These are phyloP conservation scores for Saccharomyces hybrid DNA, from an alignment of 1,139 yeast genomes.

Conservation along the genomic window DNA sequence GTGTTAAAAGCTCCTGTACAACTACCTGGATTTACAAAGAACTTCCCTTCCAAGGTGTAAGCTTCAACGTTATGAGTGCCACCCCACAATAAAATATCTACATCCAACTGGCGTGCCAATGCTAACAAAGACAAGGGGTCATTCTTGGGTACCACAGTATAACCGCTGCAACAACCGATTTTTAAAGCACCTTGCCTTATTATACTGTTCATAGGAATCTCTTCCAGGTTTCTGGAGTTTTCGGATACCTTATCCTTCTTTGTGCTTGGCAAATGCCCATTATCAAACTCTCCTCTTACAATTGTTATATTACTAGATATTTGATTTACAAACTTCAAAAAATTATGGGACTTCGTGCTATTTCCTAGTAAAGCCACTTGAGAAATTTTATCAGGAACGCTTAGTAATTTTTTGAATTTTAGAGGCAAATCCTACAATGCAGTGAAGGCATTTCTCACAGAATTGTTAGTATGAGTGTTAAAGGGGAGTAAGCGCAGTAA, in stretches of 20 bases:
- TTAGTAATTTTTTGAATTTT: constrained; percentile 61
- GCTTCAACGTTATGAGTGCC: constrained; percentile 93
- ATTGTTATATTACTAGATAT: constrained; percentile 66
- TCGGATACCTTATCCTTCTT: constrained; percentile 45
- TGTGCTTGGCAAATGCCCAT: constrained; percentile 39
- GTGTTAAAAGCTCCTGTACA: constrained; percentile 87
- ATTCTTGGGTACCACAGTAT: constrained; percentile 71
- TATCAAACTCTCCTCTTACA: constrained; percentile 75
- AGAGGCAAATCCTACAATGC: constrained; percentile 35
- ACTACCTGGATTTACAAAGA: constrained; percentile 91
- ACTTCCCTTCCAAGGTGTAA: constrained; percentile 83
- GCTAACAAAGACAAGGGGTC: constrained; percentile 81
- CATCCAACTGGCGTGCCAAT: constrained; percentile 85
- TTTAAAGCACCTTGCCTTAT: constrained; percentile 63
- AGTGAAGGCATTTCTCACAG: background rate
- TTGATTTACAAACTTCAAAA: constrained; percentile 54
- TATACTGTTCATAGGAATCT: constrained; percentile 57
- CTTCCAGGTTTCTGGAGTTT: constrained; percentile 27
- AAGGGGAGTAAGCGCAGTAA: background rate
- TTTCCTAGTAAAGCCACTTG: constrained; percentile 86
- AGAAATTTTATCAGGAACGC: constrained; percentile 69
- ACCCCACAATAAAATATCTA: constrained; percentile 89
- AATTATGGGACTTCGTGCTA: constrained; percentile 59
- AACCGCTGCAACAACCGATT: constrained; percentile 83
- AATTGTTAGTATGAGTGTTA: constrained; percentile 1